Evolutionary conservation across 345 rosid genomes (phyloP).

Genomic region (Rhizophora apiculata): DNA sequence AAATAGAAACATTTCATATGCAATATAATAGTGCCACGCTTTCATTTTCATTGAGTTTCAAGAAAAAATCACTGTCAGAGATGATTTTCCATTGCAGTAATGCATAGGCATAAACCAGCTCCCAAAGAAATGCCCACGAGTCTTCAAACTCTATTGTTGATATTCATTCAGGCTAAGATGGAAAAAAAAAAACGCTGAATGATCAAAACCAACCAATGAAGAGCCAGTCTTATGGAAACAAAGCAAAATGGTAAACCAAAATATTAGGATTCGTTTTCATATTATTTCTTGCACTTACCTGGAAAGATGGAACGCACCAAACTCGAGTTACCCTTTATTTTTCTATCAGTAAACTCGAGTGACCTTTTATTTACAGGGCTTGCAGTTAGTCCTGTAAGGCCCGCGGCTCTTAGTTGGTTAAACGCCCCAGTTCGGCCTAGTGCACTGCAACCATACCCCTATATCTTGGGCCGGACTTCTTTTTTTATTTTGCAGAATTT

Average conservation of each 20-base stretch:
- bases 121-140: background rate
- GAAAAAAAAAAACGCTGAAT: background rate
- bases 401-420: too few relatives aligned
- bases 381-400: too few relatives aligned
- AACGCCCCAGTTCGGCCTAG: too few relatives aligned
- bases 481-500: too few relatives aligned
- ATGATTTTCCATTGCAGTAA: background rate
- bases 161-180: background rate
- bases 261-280: background rate
- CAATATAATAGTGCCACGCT: constrained; percentile 10
- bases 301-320: constrained; percentile 4
- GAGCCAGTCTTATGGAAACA: background rate
- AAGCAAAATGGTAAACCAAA: background rate
- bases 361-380: too few relatives aligned
- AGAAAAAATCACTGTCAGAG: background rate
- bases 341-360: too few relatives aligned
- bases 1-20: constrained; percentile 1
- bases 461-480: too few relatives aligned
- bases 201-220: background rate
- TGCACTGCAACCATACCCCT: too few relatives aligned
- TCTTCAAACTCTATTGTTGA: background rate
- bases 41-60: constrained; percentile 9
- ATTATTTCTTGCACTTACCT: background rate
- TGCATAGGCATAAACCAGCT: background rate
- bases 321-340: too few relatives aligned